phyloP scores from a whole-genome alignment of 2,329 filamentous ascomycete species.

The Aspergillus tanneri region DNA sequence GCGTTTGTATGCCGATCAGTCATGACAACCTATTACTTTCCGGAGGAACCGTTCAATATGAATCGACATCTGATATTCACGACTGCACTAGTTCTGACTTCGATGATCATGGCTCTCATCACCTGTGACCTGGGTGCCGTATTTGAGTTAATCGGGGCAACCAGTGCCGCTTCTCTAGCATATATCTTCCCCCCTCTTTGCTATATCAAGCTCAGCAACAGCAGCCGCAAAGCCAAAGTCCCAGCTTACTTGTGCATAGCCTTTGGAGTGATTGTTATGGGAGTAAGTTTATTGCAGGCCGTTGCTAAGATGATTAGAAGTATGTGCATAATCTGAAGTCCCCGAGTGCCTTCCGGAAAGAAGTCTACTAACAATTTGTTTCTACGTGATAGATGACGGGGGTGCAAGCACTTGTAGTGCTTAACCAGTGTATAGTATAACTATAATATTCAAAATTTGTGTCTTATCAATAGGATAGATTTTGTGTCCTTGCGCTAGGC shows the following conservation, averaged over 20 bases:
- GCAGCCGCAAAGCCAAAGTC: slow-evolving; percentile 70
- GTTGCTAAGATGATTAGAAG: slow-evolving; percentile 62
- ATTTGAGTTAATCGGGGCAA: slow-evolving; percentile 94
- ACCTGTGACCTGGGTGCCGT: slow-evolving; percentile 93
- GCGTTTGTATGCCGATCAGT: slow-evolving; percentile 97
- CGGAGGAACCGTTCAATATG: slow-evolving; percentile 72
- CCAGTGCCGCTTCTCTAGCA: slow-evolving; percentile 87
- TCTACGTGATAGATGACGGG: slow-evolving; percentile 32
- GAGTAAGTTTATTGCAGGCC: slow-evolving; percentile 73
- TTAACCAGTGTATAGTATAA: slow-evolving; percentile 11
- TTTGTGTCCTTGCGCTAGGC: neutral
- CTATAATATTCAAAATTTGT: slow-evolving; percentile 4
- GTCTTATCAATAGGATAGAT: neutral
- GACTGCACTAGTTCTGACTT: slow-evolving; percentile 73
- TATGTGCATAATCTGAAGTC: slow-evolving; percentile 25
- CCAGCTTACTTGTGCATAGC: slow-evolving; percentile 68
- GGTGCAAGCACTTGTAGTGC: slow-evolving; percentile 31
- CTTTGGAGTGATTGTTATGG: slow-evolving; percentile 80
- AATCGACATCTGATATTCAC: slow-evolving; percentile 85
- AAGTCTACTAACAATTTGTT: slow-evolving; percentile 13
- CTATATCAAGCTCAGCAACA: slow-evolving; percentile 86
- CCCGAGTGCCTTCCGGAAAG: neutral
- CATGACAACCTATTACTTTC: slow-evolving; percentile 82
- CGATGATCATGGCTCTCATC: slow-evolving; percentile 73
- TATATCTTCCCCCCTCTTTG: slow-evolving; percentile 95